These are phyloP conservation scores for Coemansia sp. DNA, from an alignment of 192 early-diverging fungal genomes.

Conservation along the genomic window DNA sequence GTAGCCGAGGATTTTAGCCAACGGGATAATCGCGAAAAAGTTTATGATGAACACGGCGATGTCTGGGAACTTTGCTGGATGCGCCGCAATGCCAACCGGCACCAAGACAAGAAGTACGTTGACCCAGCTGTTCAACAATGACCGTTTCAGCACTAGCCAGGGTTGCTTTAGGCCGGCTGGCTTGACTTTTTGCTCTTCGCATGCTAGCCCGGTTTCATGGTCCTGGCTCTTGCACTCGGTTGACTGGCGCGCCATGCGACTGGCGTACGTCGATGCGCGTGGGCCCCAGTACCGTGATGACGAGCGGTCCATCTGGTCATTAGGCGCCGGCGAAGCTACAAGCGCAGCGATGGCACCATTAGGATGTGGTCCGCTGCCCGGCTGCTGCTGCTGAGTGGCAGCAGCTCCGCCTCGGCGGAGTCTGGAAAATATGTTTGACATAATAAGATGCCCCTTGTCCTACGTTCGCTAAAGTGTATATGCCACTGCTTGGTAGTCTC, in stretches of 20 bases:
- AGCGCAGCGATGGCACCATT: neutral
- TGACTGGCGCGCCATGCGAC: conserved; percentile 32
- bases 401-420: conserved; percentile 6
- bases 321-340: neutral
- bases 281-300: conserved; percentile 42
- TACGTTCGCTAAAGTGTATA: too few species aligned
- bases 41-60: conserved; percentile 74
- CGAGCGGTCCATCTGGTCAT: neutral
- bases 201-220: conserved; percentile 2
- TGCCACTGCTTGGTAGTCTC: too few species aligned
- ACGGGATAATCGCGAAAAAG: conserved; percentile 85
- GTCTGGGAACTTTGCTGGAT: conserved; percentile 59
- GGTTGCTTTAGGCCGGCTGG: conserved; percentile 39
- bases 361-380: neutral
- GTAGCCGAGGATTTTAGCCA: conserved; percentile 76
- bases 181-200: conserved; percentile 10
- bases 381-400: conserved; percentile 7
- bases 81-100: conserved; percentile 71
- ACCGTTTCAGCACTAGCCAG: conserved; percentile 50
- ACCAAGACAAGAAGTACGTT: conserved; percentile 73
- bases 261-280: conserved; percentile 35
- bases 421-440: conserved; percentile 42
- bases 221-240: conserved; percentile 9
- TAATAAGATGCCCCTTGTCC: too few species aligned
- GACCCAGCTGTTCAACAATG: conserved; percentile 57